These are phyloP conservation scores for Naganishia onofrii DNA, from an alignment of 768 basidiomycete species.

Conservation along the genomic window DNA sequence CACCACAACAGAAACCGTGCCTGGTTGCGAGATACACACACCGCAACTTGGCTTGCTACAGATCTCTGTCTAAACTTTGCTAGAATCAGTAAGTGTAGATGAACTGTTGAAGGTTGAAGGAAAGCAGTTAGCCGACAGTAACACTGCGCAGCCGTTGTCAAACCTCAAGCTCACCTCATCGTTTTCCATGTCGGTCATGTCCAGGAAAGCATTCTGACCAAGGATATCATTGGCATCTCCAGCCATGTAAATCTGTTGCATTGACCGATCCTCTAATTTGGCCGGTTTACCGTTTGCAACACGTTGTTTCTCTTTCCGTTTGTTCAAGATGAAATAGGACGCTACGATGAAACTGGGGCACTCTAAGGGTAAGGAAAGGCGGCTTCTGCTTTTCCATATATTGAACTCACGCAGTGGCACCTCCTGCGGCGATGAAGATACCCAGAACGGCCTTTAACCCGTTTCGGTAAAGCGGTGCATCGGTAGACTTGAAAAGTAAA, in stretches of 20 bases:
- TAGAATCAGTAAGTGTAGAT: slow-evolving; percentile 18
- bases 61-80: too few species aligned
- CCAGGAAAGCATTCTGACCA: slow-evolving; percentile 20
- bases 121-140: background rate
- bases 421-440: slow-evolving; percentile 38
- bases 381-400: slow-evolving; percentile 16
- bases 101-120: background rate
- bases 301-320: slow-evolving; percentile 43
- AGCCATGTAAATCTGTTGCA: slow-evolving; percentile 22
- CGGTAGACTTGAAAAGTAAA: slow-evolving; percentile 45
- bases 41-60: too few species aligned
- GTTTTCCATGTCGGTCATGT: slow-evolving; percentile 23
- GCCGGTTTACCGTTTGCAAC: slow-evolving; percentile 47
- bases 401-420: slow-evolving; percentile 32
- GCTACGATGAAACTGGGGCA: background rate
- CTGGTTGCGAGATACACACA: too few species aligned
- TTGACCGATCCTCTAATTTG: slow-evolving; percentile 41
- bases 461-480: slow-evolving; percentile 37
- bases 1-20: too few species aligned
- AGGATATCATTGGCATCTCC: slow-evolving; percentile 8
- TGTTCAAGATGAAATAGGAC: slow-evolving; percentile 38
- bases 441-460: slow-evolving; percentile 40
- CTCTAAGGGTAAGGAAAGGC: too few species aligned
- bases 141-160: too few species aligned
- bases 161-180: slow-evolving; percentile 16